phyloP scores from a whole-genome alignment of 768 basidiomycete genomes.

The Fistulinella prunicolor region DNA sequence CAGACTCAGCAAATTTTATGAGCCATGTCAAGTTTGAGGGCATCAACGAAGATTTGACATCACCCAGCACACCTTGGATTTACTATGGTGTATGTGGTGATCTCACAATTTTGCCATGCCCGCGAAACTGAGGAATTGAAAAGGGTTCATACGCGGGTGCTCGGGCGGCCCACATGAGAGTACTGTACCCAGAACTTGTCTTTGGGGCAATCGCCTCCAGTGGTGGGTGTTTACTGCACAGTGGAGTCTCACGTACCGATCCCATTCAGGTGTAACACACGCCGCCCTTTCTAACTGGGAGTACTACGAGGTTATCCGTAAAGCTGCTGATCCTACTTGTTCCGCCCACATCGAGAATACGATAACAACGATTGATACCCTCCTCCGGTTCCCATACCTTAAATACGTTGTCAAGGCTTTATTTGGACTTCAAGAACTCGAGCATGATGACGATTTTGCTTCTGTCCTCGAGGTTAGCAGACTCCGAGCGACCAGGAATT shows the following conservation, averaged over 20 bases:
- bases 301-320: slow-evolving; percentile 81
- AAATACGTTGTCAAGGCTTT: slow-evolving; percentile 59
- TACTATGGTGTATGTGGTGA: slow-evolving; percentile 76
- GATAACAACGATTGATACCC: slow-evolving; percentile 57
- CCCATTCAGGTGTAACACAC: slow-evolving; percentile 70
- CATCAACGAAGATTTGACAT: slow-evolving; percentile 66
- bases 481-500: slow-evolving; percentile 16
- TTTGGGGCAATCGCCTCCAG: slow-evolving; percentile 89
- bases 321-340: slow-evolving; percentile 62
- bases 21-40: slow-evolving; percentile 70
- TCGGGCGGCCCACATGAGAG: slow-evolving; percentile 85
- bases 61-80: slow-evolving; percentile 79
- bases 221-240: slow-evolving; percentile 41
- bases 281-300: slow-evolving; percentile 81
- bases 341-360: slow-evolving; percentile 54
- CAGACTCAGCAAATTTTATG: slow-evolving; percentile 94
- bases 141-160: slow-evolving; percentile 92
- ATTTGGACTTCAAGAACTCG: slow-evolving; percentile 69
- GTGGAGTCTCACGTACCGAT: neutral
- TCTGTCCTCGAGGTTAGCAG: slow-evolving; percentile 57
- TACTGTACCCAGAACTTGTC: slow-evolving; percentile 85
- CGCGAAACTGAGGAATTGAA: slow-evolving; percentile 1
- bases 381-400: slow-evolving; percentile 49
- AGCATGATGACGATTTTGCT: slow-evolving; percentile 77
- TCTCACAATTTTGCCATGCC: neutral